Conservation (phyloP, 179 eudicot genomes). For the Beta macrorhiza region DNA sequence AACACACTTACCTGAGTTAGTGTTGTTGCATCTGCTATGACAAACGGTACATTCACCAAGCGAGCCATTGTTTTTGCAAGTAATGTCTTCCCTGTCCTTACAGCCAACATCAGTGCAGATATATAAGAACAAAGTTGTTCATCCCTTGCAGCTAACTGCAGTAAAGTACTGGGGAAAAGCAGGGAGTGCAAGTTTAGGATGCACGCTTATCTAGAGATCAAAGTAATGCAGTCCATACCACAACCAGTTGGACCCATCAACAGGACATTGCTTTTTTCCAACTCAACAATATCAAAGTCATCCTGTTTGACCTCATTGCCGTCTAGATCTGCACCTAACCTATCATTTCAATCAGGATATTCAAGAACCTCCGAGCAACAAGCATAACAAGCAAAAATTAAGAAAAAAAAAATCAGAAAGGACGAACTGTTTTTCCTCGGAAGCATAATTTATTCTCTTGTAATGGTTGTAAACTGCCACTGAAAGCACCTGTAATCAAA, state of each 20-base stretch:
- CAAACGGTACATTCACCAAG: slow-evolving; percentile 94
- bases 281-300: slow-evolving; percentile 76
- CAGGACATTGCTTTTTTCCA: slow-evolving; percentile 92
- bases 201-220: slow-evolving; percentile 10
- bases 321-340: slow-evolving; percentile 34
- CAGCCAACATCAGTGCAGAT: slow-evolving; percentile 27
- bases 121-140: slow-evolving; percentile 27
- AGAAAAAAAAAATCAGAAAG: slow-evolving; percentile 8
- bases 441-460: slow-evolving; percentile 71
- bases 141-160: slow-evolving; percentile 26
- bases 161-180: neutral
- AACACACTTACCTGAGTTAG: slow-evolving; percentile 79
- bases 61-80: slow-evolving; percentile 96
- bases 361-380: slow-evolving; percentile 18
- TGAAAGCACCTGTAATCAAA: slow-evolving; percentile 66
- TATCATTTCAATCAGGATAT: slow-evolving; percentile 27
- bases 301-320: slow-evolving; percentile 25
- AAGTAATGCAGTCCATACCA: slow-evolving; percentile 44
- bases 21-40: slow-evolving; percentile 96
- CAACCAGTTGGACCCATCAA: slow-evolving; percentile 99
- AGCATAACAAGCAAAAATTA: slow-evolving; percentile 5
- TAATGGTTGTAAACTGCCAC: slow-evolving; percentile 88
- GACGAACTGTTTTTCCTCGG: slow-evolving; percentile 49
- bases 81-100: slow-evolving; percentile 97
- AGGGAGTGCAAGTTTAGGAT: slow-evolving; percentile 8